A percentile compares a stretch with the other conserved stretches of the same genome.
phyloP scores from a whole-genome alignment of 768 basidiomycete genomes.

The Termitomyces sp. region DNA sequence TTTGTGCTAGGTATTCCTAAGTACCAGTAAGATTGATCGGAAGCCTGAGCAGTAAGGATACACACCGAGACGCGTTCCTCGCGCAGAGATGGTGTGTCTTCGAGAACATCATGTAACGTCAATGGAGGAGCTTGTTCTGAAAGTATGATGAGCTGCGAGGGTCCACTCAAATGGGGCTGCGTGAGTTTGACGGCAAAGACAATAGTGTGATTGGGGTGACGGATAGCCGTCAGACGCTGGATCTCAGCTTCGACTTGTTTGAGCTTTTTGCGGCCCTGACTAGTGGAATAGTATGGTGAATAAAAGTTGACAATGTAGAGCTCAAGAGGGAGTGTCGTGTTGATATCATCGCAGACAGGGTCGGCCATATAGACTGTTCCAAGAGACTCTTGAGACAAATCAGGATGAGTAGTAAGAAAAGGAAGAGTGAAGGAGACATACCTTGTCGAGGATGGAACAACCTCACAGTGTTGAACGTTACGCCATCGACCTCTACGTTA shows the following conservation, averaged over 20 bases:
- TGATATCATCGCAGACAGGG: constrained; percentile 63
- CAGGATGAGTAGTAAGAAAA: not conserved
- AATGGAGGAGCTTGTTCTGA: constrained; percentile 66
- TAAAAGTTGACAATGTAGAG: constrained; percentile 62
- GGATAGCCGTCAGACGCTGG: constrained; percentile 48
- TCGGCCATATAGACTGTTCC: constrained; percentile 70
- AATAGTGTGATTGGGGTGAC: constrained; percentile 60
- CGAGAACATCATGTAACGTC: constrained; percentile 67
- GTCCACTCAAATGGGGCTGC: constrained; percentile 39
- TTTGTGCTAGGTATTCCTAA: constrained; percentile 75
- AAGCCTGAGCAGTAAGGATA: not conserved
- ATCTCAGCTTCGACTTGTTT: constrained; percentile 62
- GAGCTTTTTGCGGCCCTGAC: constrained; percentile 69
- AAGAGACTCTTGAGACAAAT: constrained; percentile 40
- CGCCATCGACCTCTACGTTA: constrained; percentile 53
- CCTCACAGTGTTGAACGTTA: constrained; percentile 58
- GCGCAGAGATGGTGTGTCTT: constrained; percentile 68
- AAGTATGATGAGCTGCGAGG: constrained; percentile 57
- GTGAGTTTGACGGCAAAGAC: constrained; percentile 63
- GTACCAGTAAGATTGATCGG: not conserved
- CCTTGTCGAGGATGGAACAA: constrained; percentile 69
- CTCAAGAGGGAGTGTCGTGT: constrained; percentile 54
- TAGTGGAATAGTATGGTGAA: constrained; percentile 60
- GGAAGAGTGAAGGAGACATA: constrained; percentile 21
- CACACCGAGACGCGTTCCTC: constrained; percentile 65